Base-by-base conservation (phyloP, 345 rosid species). In the Eucalyptus viminalis region DNA sequence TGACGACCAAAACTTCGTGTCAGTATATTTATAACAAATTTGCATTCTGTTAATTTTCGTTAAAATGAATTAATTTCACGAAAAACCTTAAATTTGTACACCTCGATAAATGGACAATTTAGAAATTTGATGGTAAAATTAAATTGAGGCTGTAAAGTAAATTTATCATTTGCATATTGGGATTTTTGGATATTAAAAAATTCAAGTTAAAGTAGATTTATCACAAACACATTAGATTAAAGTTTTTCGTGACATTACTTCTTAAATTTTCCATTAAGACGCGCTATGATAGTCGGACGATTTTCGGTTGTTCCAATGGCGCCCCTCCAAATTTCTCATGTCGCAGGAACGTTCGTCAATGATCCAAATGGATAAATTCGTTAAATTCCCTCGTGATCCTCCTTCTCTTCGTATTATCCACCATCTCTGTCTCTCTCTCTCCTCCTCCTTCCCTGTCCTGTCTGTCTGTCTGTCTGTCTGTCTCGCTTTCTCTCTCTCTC, bases 21-120 rank as follows among this genome's bases (percentile, higher is more conserved):
- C 4, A 6, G 8, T 6, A 16, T 50, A 50, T 50, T 15, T 16
- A 50, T 50, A 6, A 50, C 1, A 53, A 53, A 53, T 53, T 7
- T 53, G 7, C 0, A 0, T 3, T 17, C 0, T 3, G 19, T 51
- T 7, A 19, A 1, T 53, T 53, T 53, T 4, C 1, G 9, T 19
- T 53, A 53, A 53, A 53, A 19, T 53, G 0, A 2, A 53, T 8
- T 19, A 53, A 19, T 53, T 19, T 8, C 4, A 53, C 0, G 1
- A 53, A 53, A 8, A 53, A 19, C 0, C 10, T 53, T 53, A 53
- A 2, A 14, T 2, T 5, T 0, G 15, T 13, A 49, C 2, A 49
- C 2, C 12, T 49, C 4, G 2, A 49, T 4, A 49, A 49, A 49
- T 11, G 2, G 5, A 49, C 12, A 49, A 49, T 49, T 49, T 6